Base-by-base conservation (phyloP, 495 filamentous ascomycete species). In the Glonium stellatum region DNA sequence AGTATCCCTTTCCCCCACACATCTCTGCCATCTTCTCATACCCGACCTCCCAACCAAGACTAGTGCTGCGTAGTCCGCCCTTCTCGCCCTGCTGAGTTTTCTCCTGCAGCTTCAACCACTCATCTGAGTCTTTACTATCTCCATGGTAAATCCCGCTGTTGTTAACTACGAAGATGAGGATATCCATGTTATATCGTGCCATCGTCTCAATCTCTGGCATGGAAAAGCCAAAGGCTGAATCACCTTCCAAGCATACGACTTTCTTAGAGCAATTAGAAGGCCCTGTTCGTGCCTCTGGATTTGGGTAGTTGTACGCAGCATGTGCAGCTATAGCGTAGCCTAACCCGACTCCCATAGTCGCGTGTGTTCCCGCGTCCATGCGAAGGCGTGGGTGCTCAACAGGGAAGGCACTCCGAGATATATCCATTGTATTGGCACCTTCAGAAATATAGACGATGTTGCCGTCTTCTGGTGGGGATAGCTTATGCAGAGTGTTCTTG, bases 391-490 rank as follows among this genome's bases (percentile, higher is more conserved):
- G 84, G 54, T 82, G 72, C 18, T 80, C 70, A 11, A 86, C 73
- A 0, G 77, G 74, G 70, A 87, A 85, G 60, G 80, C 76, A 23
- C 76, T 77, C n/a, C 83, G 79, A 3, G 79, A 81, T 44, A 86
- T 85, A 63, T 85, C 82, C 84, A 86, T 85, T 15, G 83, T 84
- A 69, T 86, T 86, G 23, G 83, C 82, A 47, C 84, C 84, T 72
- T 87, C 84, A 1, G 82, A 84, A 55, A 86, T 72, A 60, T 85
- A 85, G 18, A 86, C 79, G 25, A 85, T 76, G 55, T 72, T 68
- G 10, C 82, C 82, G 8, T 77, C 70, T 19, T 77, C 71, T 0
- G 71, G 68, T 5, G 69, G 76, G 13, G 61, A 63, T 1, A 63
- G 39, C 19, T n/a, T 48, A 63, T 75, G 75, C 37, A 78, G 72